phyloP scores from a whole-genome alignment of 345 rosid genomes.

The Citrus sp. region DNA sequence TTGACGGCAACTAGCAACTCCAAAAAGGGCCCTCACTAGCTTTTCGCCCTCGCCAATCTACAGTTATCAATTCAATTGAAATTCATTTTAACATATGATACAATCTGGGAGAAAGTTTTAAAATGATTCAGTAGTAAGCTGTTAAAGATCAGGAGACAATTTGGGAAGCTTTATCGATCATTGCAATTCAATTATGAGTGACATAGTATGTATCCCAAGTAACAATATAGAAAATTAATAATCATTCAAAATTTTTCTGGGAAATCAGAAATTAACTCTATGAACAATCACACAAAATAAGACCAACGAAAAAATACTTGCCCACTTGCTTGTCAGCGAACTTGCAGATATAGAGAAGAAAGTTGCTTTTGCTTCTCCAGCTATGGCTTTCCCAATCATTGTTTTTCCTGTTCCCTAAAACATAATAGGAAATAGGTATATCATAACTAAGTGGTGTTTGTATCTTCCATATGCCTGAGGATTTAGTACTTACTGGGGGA shows the following conservation, averaged over 20 bases:
- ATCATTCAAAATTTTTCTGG: not conserved
- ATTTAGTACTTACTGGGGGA: slow-evolving; percentile 69
- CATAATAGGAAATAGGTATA: slow-evolving; percentile 16
- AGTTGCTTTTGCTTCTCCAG: slow-evolving; percentile 99
- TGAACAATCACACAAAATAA: slow-evolving; percentile 6
- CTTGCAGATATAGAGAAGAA: slow-evolving; percentile 98
- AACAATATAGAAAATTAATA: not conserved
- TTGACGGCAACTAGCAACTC: slow-evolving; percentile 97
- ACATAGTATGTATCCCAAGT: not conserved
- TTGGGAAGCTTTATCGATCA: not conserved
- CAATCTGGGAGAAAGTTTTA: not conserved
- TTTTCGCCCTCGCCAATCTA: slow-evolving; percentile 99
- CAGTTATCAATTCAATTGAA: slow-evolving; percentile 15
- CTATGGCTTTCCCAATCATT: slow-evolving; percentile 99
- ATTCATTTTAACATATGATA: not conserved
- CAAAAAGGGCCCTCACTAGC: slow-evolving; percentile 96
- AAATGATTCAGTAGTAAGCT: not conserved
- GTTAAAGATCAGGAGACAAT: not conserved
- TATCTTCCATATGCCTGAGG: slow-evolving; percentile 14
- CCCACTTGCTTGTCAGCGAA: slow-evolving; percentile 99
- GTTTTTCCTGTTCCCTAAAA: slow-evolving; percentile 95
- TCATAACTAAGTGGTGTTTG: slow-evolving; percentile 1
- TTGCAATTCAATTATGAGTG: not conserved
- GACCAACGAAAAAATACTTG: slow-evolving; percentile 31
- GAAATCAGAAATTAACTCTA: not conserved